Percentiles rank a stretch among this genome's conserved stretches.
These are phyloP conservation scores for Penicillium mononematosum DNA, from an alignment of 495 filamentous ascomycete genomes.

Conservation along the genomic window DNA sequence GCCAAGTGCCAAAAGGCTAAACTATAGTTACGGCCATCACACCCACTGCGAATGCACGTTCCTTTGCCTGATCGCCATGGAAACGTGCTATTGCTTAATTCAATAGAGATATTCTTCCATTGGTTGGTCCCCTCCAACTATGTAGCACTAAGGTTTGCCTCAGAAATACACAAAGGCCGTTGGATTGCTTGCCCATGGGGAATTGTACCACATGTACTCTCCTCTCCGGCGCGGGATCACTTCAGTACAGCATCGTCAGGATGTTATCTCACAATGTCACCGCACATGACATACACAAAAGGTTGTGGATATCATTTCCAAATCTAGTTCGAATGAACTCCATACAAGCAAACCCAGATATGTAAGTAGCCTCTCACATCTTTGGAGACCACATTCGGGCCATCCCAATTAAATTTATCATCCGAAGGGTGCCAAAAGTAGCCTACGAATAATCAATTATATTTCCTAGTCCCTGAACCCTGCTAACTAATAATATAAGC, in stretches of 20 bases:
- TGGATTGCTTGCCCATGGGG: not conserved
- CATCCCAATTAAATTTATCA: not conserved
- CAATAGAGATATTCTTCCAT: no score
- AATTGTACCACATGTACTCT: not conserved
- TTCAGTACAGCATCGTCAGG: not conserved
- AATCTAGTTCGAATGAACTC: no score
- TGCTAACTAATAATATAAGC: not conserved
- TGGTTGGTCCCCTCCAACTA: no score
- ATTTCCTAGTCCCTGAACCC: not conserved
- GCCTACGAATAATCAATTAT: not conserved
- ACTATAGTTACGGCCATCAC: no score
- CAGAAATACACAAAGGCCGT: not conserved
- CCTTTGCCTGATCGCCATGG: no score
- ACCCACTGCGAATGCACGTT: no score
- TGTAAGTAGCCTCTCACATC: not conserved
- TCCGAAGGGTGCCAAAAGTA: not conserved
- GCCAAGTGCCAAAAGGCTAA: no score
- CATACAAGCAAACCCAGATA: not conserved
- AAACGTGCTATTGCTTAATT: no score
- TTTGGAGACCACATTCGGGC: not conserved
- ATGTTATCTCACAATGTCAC: not conserved
- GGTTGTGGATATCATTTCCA: not conserved
- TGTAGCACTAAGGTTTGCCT: no score
- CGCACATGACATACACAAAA: not conserved
- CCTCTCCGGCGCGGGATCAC: not conserved